Percentiles rank a stretch among this genome's conserved stretches.
These are phyloP conservation scores for Dendryphion nanum DNA, from an alignment of 2,329 filamentous ascomycete species.

Conservation along the genomic window DNA sequence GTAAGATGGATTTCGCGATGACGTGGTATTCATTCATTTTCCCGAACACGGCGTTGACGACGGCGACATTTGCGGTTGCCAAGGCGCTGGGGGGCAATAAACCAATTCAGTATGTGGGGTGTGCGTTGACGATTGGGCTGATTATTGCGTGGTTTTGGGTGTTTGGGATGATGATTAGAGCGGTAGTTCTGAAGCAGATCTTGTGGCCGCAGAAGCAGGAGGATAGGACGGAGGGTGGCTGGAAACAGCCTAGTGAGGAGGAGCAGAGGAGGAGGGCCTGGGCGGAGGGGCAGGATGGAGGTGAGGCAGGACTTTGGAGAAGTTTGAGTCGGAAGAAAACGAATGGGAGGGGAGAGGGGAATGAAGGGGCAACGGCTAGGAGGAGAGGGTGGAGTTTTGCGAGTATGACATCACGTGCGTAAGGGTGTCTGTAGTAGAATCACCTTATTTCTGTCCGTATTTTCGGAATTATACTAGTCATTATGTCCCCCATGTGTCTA, in stretches of 20 bases:
- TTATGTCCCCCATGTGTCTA: background rate
- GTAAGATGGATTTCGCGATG: constrained; percentile 74
- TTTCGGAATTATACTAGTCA: background rate
- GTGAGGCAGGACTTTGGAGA: constrained; percentile 17
- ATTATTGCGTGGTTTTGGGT: constrained; percentile 68
- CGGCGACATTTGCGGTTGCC: constrained; percentile 70
- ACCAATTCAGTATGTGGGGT: constrained; percentile 66
- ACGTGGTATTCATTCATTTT: constrained; percentile 84
- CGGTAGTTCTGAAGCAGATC: constrained; percentile 66
- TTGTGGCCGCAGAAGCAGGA: constrained; percentile 74
- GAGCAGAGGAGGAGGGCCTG: constrained; percentile 22
- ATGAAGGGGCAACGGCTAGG: background rate
- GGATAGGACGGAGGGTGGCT: constrained; percentile 62
- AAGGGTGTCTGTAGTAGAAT: background rate
- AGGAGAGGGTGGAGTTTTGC: constrained; percentile 17
- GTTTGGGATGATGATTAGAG: constrained; percentile 67
- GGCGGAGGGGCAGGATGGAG: constrained; percentile 14
- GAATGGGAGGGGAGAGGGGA: constrained; percentile 12
- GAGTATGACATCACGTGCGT: background rate
- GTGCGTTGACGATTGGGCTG: constrained; percentile 64
- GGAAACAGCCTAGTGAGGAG: constrained; percentile 38
- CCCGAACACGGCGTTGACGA: constrained; percentile 72
- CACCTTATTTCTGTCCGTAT: background rate
- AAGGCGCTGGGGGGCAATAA: constrained; percentile 47
- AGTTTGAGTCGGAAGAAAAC: too few species aligned